These are phyloP conservation scores for Purpureocillium takamizusanense DNA, from an alignment of 2,329 filamentous ascomycete genomes.

Conservation along the genomic window DNA sequence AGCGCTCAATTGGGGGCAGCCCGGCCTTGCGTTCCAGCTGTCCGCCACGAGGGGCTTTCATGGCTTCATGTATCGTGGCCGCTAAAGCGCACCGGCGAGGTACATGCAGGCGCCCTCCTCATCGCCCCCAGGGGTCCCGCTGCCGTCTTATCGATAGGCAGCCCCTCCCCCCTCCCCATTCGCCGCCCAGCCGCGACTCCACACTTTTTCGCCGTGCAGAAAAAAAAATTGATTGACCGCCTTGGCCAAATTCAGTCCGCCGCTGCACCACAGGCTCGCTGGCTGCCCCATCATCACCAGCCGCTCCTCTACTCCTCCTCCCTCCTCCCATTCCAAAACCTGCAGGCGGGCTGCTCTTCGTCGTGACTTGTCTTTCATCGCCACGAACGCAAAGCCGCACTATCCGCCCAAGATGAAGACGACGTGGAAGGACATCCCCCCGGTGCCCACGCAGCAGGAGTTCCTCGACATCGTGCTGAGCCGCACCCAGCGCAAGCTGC, in stretches of 20 bases:
- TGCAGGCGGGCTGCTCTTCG: not conserved
- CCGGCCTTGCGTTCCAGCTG: too few relatives aligned
- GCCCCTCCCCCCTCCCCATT: too few relatives aligned
- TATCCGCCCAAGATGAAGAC: slow-evolving; percentile 44
- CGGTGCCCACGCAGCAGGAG: slow-evolving; percentile 86
- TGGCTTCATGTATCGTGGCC: not conserved
- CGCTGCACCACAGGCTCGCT: too few relatives aligned
- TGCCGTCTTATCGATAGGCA: slow-evolving; percentile 18
- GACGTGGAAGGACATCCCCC: slow-evolving; percentile 70
- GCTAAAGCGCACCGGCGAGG: not conserved
- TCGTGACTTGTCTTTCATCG: not conserved
- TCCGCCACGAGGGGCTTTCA: too few relatives aligned
- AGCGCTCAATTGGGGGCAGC: too few relatives aligned
- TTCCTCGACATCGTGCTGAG: slow-evolving; percentile 97
- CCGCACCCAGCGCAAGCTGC: slow-evolving; percentile 83
- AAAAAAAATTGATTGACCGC: slow-evolving; percentile 25
- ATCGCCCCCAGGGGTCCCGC: too few relatives aligned
- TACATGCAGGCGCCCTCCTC: slow-evolving; percentile 1
- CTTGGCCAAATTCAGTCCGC: slow-evolving; percentile 10
- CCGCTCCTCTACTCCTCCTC: not conserved
- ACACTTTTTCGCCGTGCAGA: slow-evolving; percentile 12
- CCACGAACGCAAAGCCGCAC: not conserved
- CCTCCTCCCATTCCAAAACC: not conserved
- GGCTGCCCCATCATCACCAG: slow-evolving; percentile 1
- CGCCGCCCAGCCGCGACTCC: slow-evolving; percentile 9